phyloP scores from a whole-genome alignment of 73 alveolate genomes.

The Paramecium sonneborni region DNA sequence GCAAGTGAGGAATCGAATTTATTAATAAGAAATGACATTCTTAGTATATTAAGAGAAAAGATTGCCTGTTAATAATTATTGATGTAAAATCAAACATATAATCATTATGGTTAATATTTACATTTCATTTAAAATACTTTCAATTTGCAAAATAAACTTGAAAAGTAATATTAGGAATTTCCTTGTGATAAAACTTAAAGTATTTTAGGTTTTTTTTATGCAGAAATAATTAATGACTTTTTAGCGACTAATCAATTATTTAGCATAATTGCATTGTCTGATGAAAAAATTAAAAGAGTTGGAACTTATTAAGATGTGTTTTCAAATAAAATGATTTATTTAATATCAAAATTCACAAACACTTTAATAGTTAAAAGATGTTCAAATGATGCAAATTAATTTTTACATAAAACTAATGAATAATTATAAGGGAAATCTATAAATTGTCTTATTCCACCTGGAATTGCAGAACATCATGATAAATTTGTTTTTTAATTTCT shows the following conservation, averaged over 20 bases:
- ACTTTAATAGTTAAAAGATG: neutral
- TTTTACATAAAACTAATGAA: neutral
- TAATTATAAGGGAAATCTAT: neutral
- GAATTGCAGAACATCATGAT: constrained; percentile 17
- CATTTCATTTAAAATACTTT: neutral
- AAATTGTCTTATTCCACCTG: neutral
- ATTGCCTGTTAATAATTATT: neutral
- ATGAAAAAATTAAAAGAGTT: neutral
- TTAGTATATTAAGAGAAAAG: neutral
- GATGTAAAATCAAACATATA: neutral
- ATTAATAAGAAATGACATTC: neutral
- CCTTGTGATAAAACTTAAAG: constrained; percentile 6
- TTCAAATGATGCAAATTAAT: neutral
- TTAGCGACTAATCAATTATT: neutral
- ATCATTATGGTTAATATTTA: neutral
- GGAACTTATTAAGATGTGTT: neutral
- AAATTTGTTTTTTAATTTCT: neutral
- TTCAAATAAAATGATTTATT: neutral
- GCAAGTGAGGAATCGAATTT: neutral
- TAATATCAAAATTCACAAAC: neutral
- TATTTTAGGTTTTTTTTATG: neutral
- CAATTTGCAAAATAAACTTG: neutral
- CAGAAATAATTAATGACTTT: constrained; percentile 7
- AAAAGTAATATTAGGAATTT: neutral
- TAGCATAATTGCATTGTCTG: neutral